phyloP scores from a whole-genome alignment of 352 stramenopile genomes.

The Phytophthora melonis region DNA sequence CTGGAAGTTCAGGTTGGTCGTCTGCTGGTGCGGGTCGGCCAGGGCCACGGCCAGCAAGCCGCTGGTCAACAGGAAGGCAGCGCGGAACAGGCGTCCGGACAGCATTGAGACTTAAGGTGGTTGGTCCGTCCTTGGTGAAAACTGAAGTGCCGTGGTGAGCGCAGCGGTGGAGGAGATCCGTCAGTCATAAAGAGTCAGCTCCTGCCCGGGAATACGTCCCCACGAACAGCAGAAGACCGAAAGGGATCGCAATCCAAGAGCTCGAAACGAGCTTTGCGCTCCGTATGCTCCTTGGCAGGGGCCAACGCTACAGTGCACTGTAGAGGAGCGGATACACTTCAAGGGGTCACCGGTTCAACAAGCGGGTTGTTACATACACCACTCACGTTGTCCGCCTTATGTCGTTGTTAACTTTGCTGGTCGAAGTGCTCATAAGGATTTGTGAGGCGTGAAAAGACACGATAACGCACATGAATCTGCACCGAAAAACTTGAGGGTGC shows the following conservation, averaged over 20 bases:
- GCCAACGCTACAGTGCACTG: background rate
- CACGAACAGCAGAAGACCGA: no score
- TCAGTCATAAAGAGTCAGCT: conserved; percentile 8
- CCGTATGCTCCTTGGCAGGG: conserved; percentile 9
- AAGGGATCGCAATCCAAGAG: conserved; percentile 21
- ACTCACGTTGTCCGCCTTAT: background rate
- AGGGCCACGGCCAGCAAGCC: conserved; percentile 20
- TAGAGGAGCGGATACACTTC: conserved; percentile 17
- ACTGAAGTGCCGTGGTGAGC: conserved; percentile 22
- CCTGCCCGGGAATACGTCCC: background rate
- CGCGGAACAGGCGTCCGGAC: conserved; percentile 22
- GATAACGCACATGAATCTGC: background rate
- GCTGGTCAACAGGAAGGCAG: conserved; percentile 27
- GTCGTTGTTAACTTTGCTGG: background rate
- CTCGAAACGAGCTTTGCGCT: conserved; percentile 29
- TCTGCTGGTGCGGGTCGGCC: conserved; percentile 32
- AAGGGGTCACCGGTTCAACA: conserved; percentile 1
- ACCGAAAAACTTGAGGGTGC: background rate
- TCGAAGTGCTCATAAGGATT: no score
- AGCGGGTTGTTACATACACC: background rate
- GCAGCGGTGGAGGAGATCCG: background rate
- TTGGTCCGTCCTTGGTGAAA: conserved; percentile 23
- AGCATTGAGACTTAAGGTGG: conserved; percentile 22
- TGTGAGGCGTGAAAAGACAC: background rate
- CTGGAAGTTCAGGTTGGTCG: conserved; percentile 35